These are phyloP conservation scores for Neurospora tetraspora DNA, from an alignment of 495 filamentous ascomycete species.

Conservation along the genomic window DNA sequence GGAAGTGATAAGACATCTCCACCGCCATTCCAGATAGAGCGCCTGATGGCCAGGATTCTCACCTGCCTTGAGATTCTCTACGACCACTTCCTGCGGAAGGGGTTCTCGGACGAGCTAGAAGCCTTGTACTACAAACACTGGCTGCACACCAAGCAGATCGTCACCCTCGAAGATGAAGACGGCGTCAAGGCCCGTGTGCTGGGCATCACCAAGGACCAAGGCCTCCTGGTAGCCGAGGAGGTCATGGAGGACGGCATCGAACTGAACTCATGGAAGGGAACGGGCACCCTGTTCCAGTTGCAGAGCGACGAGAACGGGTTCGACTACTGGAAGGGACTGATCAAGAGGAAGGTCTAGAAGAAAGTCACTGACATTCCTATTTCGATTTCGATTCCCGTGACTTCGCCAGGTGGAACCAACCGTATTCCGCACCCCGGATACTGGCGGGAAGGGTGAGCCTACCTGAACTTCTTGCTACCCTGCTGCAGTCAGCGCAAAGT, in stretches of 20 bases:
- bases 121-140: constrained; percentile 74
- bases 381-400: not conserved
- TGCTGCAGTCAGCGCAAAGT: not conserved
- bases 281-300: constrained; percentile 70
- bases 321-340: constrained; percentile 87
- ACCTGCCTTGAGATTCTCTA: constrained; percentile 74
- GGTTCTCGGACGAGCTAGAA: constrained; percentile 66
- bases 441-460: not conserved
- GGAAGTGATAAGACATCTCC: constrained; percentile 9
- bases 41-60: constrained; percentile 73
- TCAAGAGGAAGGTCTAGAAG: constrained; percentile 64
- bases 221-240: constrained; percentile 75
- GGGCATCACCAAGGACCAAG: constrained; percentile 84
- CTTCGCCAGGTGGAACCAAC: not conserved
- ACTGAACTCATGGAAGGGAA: constrained; percentile 34
- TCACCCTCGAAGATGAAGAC: constrained; percentile 77
- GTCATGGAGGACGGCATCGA: constrained; percentile 53
- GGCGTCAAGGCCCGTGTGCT: constrained; percentile 69
- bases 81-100: constrained; percentile 55
- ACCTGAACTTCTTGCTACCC: not conserved
- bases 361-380: constrained; percentile 3
- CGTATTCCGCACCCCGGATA: not conserved
- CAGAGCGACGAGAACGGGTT: constrained; percentile 98
- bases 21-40: constrained; percentile 62
- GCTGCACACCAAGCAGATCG: constrained; percentile 85